Percentiles rank a stretch among this genome's conserved stretches.
These are phyloP conservation scores for Letharia lupina DNA, from an alignment of 495 filamentous ascomycete genomes.

Conservation along the genomic window DNA sequence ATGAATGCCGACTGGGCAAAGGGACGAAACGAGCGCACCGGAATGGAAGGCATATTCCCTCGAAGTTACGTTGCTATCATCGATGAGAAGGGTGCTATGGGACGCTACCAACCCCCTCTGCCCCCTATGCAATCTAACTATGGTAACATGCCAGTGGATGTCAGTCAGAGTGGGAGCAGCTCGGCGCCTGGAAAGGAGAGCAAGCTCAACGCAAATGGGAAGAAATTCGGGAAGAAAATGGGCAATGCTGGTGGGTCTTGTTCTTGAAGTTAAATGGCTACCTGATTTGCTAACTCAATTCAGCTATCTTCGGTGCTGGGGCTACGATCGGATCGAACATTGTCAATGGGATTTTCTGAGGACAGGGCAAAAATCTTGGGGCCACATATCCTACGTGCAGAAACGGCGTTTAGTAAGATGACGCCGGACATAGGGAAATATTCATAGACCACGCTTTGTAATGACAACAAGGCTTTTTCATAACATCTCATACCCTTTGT, in stretches of 20 bases:
- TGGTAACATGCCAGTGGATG: slow-evolving; percentile 46
- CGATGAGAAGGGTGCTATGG: slow-evolving; percentile 33
- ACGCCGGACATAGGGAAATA: slow-evolving; percentile 11
- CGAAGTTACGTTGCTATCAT: slow-evolving; percentile 69
- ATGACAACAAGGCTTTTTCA: slow-evolving; percentile 7
- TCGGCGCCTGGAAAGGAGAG: slow-evolving; percentile 27
- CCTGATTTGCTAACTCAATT: slow-evolving; percentile 20
- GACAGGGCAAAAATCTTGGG: neutral
- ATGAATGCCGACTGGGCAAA: slow-evolving; percentile 85
- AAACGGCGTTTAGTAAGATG: slow-evolving; percentile 7
- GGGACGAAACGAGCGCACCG: slow-evolving; percentile 72
- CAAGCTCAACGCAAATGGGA: slow-evolving; percentile 47
- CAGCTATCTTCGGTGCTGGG: slow-evolving; percentile 70
- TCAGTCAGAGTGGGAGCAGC: slow-evolving; percentile 39
- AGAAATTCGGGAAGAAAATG: slow-evolving; percentile 51
- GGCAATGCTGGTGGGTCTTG: slow-evolving; percentile 45
- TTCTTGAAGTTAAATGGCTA: slow-evolving; percentile 7
- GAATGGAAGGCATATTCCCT: slow-evolving; percentile 84
- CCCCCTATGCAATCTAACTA: slow-evolving; percentile 38
- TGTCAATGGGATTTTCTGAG: slow-evolving; percentile 85
- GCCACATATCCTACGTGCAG: neutral
- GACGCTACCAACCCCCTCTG: slow-evolving; percentile 15
- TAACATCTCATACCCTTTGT: neutral
- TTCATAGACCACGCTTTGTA: slow-evolving; percentile 13
- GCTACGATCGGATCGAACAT: slow-evolving; percentile 87